A percentile compares a stretch with the other conserved stretches of the same genome.
Conservation (phyloP, 192 early-diverging fungal genomes). For the Podila clonocystis region DNA sequence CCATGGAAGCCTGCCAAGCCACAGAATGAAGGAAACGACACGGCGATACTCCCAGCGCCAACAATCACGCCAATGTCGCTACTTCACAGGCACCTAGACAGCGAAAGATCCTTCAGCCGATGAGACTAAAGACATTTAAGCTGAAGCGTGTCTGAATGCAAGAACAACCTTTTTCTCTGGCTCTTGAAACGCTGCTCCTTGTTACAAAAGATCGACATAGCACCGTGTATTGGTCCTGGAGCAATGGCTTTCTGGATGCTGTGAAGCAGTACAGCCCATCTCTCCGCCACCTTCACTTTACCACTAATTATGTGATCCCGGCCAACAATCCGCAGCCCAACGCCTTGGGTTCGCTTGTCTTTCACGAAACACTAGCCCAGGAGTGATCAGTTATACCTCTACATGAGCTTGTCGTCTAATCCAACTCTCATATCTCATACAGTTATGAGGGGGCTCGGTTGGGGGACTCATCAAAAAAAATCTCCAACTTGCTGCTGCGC, state of each 20-base stretch:
- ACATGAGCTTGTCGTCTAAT: no score
- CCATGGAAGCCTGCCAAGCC: background rate
- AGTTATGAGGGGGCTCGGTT: conserved; percentile 2
- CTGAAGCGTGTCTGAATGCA: conserved; percentile 17
- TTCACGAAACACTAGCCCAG: background rate
- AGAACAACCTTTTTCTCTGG: conserved; percentile 12
- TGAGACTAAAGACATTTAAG: background rate
- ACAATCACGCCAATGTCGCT: background rate
- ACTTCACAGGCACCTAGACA: background rate
- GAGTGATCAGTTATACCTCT: background rate
- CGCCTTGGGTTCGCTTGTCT: no score
- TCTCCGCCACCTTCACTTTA: conserved; percentile 18
- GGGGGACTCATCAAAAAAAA: conserved; percentile 16
- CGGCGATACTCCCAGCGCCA: no score
- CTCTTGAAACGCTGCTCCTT: conserved; percentile 4
- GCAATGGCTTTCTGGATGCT: background rate
- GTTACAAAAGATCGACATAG: conserved; percentile 23
- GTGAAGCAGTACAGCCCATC: conserved; percentile 16
- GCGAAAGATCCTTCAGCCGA: no score
- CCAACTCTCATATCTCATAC: no score
- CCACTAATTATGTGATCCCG: conserved; percentile 4
- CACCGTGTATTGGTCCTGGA: conserved; percentile 20
- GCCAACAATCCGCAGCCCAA: background rate
- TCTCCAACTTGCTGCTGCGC: conserved; percentile 16
- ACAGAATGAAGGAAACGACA: no score